A percentile compares a stretch with the other conserved stretches of the same genome.
phyloP scores from a whole-genome alignment of 2,329 filamentous ascomycete species.

The Monilinia aucupariae region DNA sequence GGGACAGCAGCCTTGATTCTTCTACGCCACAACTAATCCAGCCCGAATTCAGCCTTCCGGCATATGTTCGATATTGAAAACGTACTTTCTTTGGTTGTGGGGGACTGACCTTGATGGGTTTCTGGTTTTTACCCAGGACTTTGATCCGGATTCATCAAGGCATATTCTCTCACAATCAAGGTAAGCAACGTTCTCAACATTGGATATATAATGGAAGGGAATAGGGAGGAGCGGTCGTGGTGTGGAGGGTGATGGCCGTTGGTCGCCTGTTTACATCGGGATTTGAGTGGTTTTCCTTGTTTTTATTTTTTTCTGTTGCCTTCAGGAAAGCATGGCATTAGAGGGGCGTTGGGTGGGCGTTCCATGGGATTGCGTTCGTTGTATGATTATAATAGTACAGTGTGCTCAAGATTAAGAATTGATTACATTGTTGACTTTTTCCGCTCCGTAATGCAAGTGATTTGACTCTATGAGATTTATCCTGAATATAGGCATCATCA shows the following conservation, averaged over 20 bases:
- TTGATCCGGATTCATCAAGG: conserved; percentile 6
- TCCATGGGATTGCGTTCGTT: neutral
- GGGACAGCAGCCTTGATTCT: neutral
- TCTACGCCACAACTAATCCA: neutral
- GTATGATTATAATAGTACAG: conserved; percentile 1
- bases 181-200: neutral
- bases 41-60: conserved; percentile 3
- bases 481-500: neutral
- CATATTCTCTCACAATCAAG: neutral
- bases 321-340: neutral
- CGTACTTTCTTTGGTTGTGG: neutral
- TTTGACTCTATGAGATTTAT: neutral
- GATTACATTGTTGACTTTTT: neutral
- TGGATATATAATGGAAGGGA: neutral
- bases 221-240: neutral
- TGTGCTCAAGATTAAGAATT: neutral
- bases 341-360: neutral
- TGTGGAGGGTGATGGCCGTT: neutral
- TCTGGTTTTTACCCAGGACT: conserved; percentile 11
- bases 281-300: neutral
- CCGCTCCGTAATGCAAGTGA: neutral
- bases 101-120: conserved; percentile 4
- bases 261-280: neutral
- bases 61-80: neutral
- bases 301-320: neutral